Evolutionary conservation across 495 filamentous ascomycete genomes (phyloP), one percentile per base, ranked within the genome.

Genomic region (Jackrogersella minutella): DNA sequence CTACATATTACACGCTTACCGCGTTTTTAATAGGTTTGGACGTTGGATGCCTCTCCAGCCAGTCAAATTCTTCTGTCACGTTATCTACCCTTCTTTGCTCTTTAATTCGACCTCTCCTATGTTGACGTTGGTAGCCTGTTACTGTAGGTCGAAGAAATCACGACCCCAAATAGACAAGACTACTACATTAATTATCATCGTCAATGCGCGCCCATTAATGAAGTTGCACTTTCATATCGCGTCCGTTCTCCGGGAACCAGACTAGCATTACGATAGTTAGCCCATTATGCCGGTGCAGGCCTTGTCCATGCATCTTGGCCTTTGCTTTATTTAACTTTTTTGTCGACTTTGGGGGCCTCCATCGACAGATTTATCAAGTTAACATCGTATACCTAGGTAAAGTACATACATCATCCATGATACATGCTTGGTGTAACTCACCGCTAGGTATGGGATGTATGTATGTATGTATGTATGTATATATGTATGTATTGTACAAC

Each of bases 201-300:
- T 70, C 63, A 70, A 63, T 70, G 68, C 68, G 68, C 68, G 57
- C 26, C 67, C 46, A 58, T 66, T 57, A 63, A 70, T 58, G 47
- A 34, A 62, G 68, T 69, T 62, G 34, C 68, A 70, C 68, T 70
- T 58, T 70, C 58, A 70, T 70, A 67, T 56, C 68, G 62, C 68
- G 53, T 62, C 62, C 63, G 50, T 43, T 61, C 58, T 62, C 62
- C 58, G 62, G 58, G 67, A 40, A 66, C 58, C 62, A 60, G 67
- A 65, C 56, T 66, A 57, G 51, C 50, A 66, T 66, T 26, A 58
- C 59, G 55, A 65, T 70, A 70, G 46, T 62, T 66, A 60, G 62
- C 22, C 62, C 37, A 56, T 66, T 62, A 70, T 70, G 56, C 67
- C 67, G 67, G 50, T 49, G 13, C 52, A 62, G 41, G 57, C 62